Evolutionary conservation across 2,329 filamentous ascomycete genomes (phyloP), one percentile per base, ranked within the genome.

Genomic region (Knufia fluminis): DNA sequence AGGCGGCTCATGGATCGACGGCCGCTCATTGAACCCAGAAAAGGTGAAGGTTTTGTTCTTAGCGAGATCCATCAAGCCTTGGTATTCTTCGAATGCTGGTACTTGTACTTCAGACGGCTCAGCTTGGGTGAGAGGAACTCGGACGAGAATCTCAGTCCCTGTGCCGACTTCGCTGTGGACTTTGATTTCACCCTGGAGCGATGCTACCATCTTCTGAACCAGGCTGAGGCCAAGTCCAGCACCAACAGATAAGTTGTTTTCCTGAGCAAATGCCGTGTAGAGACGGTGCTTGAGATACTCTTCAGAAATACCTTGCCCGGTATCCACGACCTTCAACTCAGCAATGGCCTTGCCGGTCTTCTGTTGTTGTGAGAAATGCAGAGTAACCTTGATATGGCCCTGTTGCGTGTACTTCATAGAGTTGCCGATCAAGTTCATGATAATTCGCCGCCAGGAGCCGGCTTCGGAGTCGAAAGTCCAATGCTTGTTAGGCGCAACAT

Each of bases 401-500:
- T 64, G 59, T 1, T 70, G 66, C 0, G 78, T 82, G 51, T 81
- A 83, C 59, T 82, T 83, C 58, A 82, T 68, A 0, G 79, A 72
- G 56, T 83, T 83, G 7, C 76, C 76, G 36, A 81, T 75, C 0
- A 82, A 57, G 49, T 82, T 82, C 77, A 81, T 80, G 42, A 82
- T 69, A 41, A 82, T 73, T 6, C 77, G 68, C 42, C 72, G 66
- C 52, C 74, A 63, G 1, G 72, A 73, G 0, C 79, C 79, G 0
- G 76, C 72, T 41, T 81, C 73, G 2, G 75, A 72, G 3, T 71
- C 66, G 56, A 78, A 80, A 1, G 65, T 62, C 77, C 79, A 82
- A 8, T 68, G 55, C 65, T 69, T 8, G 26, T 35, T 3, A 32
- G 50, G 14, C 46, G 75, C 3, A 76, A 69, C 0, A 76, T 75